phyloP scores from a whole-genome alignment of 2,329 filamentous ascomycete species.

The Biscogniauxia sp. region DNA sequence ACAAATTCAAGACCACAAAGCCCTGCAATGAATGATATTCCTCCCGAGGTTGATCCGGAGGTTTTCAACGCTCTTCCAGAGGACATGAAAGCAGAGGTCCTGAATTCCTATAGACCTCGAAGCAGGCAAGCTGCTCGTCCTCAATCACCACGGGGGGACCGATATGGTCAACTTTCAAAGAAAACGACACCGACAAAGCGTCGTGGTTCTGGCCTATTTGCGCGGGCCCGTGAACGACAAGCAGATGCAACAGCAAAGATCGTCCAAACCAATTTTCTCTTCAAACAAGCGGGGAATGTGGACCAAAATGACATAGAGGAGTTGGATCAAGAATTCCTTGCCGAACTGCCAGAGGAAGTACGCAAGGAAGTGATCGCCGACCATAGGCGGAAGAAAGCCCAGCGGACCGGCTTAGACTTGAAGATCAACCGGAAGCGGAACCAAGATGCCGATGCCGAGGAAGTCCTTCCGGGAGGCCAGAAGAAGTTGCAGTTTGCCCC shows the following conservation, averaged over 20 bases:
- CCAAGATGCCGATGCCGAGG: constrained; percentile 12
- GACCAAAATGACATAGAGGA: constrained; percentile 41
- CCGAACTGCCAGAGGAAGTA: constrained; percentile 78
- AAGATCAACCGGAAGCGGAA: constrained; percentile 29
- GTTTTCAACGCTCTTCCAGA: constrained; percentile 80
- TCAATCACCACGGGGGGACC: constrained; percentile 57
- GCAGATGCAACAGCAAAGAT: constrained; percentile 57
- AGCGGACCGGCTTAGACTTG: constrained; percentile 50
- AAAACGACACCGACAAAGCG: constrained; percentile 68
- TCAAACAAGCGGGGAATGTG: constrained; percentile 30
- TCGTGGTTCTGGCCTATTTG: constrained; percentile 43
- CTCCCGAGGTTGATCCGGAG: constrained; percentile 81
- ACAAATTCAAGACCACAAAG: constrained; percentile 41
- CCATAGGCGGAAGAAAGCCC: constrained; percentile 62
- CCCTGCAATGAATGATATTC: constrained; percentile 40
- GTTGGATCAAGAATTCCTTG: constrained; percentile 71
- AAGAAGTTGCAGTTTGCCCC: constrained; percentile 46
- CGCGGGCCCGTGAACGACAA: constrained; percentile 49
- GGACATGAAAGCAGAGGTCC: constrained; percentile 80
- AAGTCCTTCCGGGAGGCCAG: constrained; percentile 35
- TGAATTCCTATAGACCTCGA: constrained; percentile 63
- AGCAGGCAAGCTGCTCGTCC: constrained; percentile 35
- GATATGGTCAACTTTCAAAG: constrained; percentile 47
- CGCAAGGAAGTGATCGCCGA: constrained; percentile 76
- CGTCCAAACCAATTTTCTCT: constrained; percentile 71